Conservation (phyloP, 2,329 filamentous ascomycete species). For the Claviceps africana region DNA sequence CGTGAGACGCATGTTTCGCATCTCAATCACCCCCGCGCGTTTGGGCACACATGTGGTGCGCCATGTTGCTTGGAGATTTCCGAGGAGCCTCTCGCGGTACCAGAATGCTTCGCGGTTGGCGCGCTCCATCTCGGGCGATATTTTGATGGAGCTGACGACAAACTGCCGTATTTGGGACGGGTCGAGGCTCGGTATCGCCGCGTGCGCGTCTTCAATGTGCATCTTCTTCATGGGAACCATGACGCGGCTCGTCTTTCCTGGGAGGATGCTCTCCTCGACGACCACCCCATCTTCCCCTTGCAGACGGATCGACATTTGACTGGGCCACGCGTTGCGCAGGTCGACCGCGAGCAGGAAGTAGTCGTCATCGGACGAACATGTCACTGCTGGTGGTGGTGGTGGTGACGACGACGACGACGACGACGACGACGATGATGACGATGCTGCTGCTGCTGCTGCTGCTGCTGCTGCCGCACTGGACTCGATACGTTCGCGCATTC, state of each 20-base stretch:
- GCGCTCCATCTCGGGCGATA: conserved; percentile 67
- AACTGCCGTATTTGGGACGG: conserved; percentile 80
- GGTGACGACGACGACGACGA: not conserved
- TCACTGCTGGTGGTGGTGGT: conserved; percentile 13
- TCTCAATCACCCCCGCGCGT: conserved; percentile 55
- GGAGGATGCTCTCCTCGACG: conserved; percentile 44
- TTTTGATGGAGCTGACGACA: conserved; percentile 67
- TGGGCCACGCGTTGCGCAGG: conserved; percentile 81
- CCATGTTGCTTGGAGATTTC: conserved; percentile 59
- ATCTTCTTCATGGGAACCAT: conserved; percentile 64
- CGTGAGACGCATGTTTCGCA: conserved; percentile 61
- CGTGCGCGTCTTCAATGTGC: conserved; percentile 62
- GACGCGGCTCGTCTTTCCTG: conserved; percentile 58
- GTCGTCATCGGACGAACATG: conserved; percentile 31
- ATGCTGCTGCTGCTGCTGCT: no score
- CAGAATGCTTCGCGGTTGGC: conserved; percentile 74
- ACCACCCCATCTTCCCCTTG: conserved; percentile 34
- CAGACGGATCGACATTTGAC: conserved; percentile 55
- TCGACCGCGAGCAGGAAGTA: conserved; percentile 73
- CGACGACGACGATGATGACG: not conserved
- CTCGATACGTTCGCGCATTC: conserved; percentile 39
- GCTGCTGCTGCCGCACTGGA: conserved; percentile 17
- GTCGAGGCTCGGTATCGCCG: conserved; percentile 66
- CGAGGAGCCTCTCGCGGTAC: conserved; percentile 73
- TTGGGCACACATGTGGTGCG: conserved; percentile 35